phyloP scores from a whole-genome alignment of 306 rosid genomes.

The Abrus precatorius region DNA sequence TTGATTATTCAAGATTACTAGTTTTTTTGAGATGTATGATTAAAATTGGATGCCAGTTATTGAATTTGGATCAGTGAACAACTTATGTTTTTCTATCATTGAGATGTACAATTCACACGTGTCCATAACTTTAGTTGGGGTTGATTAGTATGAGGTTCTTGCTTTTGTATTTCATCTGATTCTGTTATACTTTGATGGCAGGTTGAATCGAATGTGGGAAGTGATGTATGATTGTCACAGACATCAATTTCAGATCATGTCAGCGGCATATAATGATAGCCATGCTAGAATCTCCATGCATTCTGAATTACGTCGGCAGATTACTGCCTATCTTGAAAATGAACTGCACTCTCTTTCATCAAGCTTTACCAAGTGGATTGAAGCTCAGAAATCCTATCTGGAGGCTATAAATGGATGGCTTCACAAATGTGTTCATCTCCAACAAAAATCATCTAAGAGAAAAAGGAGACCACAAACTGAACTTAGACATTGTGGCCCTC shows the following conservation, averaged over 20 bases:
- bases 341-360: conserved; percentile 73
- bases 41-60: background rate
- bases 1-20: conserved; percentile 12
- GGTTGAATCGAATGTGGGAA: conserved; percentile 94
- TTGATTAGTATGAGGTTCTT: conserved; percentile 28
- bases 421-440: conserved; percentile 65
- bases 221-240: conserved; percentile 90
- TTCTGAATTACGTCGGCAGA: conserved; percentile 73
- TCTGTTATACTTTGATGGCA: conserved; percentile 46
- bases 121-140: background rate
- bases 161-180: conserved; percentile 49
- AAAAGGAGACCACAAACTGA: conserved; percentile 51
- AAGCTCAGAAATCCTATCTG: conserved; percentile 81
- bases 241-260: conserved; percentile 76
- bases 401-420: conserved; percentile 83
- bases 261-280: conserved; percentile 61
- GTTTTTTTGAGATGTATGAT: background rate
- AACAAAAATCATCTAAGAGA: conserved; percentile 66
- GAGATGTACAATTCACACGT: conserved; percentile 3
- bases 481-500: conserved; percentile 61
- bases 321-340: conserved; percentile 71
- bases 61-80: conserved; percentile 33
- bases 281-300: conserved; percentile 65
- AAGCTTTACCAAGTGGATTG: conserved; percentile 79
- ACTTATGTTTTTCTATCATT: conserved; percentile 4